A percentile compares a stretch with the other conserved stretches of the same genome.
Evolutionary conservation across 2,329 filamentous ascomycete genomes (phyloP).

Genomic region (Trichoderma arundinaceum): DNA sequence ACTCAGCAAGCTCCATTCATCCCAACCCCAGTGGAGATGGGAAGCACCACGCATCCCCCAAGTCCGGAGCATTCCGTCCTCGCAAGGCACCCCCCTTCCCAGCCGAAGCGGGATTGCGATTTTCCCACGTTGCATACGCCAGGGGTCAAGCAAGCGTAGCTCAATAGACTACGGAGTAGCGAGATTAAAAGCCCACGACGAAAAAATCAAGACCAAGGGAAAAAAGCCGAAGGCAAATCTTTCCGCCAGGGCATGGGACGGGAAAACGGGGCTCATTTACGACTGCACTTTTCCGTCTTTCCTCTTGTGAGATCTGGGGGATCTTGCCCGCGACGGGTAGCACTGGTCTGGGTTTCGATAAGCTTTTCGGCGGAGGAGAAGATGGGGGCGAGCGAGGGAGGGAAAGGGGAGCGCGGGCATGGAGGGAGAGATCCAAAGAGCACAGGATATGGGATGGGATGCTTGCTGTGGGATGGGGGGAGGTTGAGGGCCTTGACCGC

Average conservation of each 20-base stretch:
- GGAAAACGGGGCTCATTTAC: neutral
- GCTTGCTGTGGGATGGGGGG: neutral
- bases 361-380: no score
- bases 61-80: neutral
- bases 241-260: no score
- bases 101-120: neutral
- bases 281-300: neutral
- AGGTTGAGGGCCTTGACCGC: conserved; percentile 20
- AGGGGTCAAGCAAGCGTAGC: neutral
- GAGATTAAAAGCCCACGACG: neutral
- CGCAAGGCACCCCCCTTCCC: neutral
- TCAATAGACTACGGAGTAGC: conserved; percentile 16
- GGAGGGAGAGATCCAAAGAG: neutral
- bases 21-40: neutral
- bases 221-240: neutral
- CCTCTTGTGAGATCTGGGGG: conserved; percentile 1
- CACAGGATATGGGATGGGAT: neutral
- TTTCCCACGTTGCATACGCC: neutral
- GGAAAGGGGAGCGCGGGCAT: neutral
- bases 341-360: neutral
- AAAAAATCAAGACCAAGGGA: neutral
- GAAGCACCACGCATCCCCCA: neutral
- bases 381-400: neutral
- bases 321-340: conserved; percentile 5
- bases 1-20: neutral